phyloP scores from a whole-genome alignment of 305 asterid genomes.

The Solanum hybrid region DNA sequence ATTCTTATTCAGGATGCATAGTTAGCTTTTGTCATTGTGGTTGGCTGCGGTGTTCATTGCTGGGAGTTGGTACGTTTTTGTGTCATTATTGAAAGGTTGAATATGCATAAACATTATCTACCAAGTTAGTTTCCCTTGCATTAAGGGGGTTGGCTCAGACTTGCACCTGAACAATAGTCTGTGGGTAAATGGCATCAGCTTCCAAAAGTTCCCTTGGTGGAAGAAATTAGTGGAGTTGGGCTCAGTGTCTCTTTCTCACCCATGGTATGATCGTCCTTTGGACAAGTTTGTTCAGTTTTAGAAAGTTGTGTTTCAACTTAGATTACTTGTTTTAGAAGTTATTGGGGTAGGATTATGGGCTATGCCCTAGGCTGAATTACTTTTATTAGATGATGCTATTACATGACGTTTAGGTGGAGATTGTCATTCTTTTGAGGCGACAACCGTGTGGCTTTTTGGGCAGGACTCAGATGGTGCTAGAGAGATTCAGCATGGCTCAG shows the following conservation, averaged over 20 bases:
- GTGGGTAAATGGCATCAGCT: not conserved
- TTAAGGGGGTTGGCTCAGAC: not conserved
- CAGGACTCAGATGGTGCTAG: not conserved
- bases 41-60: too few relatives aligned
- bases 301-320: not conserved
- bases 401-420: not conserved
- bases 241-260: not conserved
- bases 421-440: not conserved
- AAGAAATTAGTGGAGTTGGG: not conserved
- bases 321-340: not conserved
- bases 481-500: not conserved
- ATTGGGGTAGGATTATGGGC: not conserved
- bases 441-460: not conserved
- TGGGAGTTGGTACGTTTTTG: too few relatives aligned
- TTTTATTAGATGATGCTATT: not conserved
- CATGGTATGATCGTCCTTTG: not conserved
- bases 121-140: too few relatives aligned
- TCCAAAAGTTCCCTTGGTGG: not conserved
- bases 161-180: not conserved
- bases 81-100: too few relatives aligned
- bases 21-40: not conserved
- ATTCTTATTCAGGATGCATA: not conserved
- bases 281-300: not conserved
- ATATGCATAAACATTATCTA: too few relatives aligned
- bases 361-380: not conserved